Evolutionary conservation across 2,329 filamentous ascomycete species (phyloP).

Genomic region (Penicillium sp.): DNA sequence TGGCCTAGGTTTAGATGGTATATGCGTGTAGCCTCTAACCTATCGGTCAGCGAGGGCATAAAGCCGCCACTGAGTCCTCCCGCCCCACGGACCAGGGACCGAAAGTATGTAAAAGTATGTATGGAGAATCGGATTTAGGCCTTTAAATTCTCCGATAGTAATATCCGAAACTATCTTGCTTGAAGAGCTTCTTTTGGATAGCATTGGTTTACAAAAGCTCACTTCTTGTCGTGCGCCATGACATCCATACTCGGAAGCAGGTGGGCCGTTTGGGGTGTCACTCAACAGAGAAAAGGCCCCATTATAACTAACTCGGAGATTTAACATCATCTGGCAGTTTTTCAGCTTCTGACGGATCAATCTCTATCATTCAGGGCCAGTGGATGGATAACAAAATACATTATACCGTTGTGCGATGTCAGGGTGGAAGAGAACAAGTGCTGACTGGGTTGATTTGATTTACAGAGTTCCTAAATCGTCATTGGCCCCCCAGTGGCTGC

Average conservation of each 20-base stretch:
- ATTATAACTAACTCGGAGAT: neutral
- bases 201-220: too few relatives aligned
- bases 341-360: neutral
- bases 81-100: neutral
- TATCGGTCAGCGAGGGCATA: neutral
- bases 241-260: neutral
- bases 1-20: neutral
- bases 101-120: neutral
- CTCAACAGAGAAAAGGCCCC: neutral
- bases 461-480: neutral
- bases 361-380: neutral
- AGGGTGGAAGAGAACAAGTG: neutral
- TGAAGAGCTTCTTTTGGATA: neutral
- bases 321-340: neutral
- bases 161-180: neutral
- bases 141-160: neutral
- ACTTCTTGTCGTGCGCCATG: neutral
- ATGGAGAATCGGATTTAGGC: neutral
- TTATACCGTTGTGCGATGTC: neutral
- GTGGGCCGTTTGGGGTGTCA: conserved; percentile 3
- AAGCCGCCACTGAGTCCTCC: neutral
- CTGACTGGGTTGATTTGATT: neutral
- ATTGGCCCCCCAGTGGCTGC: neutral
- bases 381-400: neutral
- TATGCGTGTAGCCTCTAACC: neutral